Evolutionary conservation across 2,329 filamentous ascomycete species (phyloP), one percentile per base, ranked within the genome.

Genomic region (Calonectria fujianensis): DNA sequence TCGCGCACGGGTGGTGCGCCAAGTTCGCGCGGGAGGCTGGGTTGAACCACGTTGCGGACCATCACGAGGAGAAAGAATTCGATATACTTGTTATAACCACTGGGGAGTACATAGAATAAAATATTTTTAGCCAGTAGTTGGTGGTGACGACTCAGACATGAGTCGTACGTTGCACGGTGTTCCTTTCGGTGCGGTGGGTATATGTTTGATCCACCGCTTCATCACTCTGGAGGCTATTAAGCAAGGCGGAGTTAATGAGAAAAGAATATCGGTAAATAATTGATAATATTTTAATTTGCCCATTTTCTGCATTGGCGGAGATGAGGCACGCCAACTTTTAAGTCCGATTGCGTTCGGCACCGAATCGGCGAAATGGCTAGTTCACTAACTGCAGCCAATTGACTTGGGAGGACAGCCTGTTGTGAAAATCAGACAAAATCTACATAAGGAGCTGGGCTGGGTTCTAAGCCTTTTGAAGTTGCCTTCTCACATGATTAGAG

Each of bases 51-150:
- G 29, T 65, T 31, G 73, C 69, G 3, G 64, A 74, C 13, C 5
- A 35, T 39, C 61, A 74, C 16, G 68, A 74, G 2, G 73, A 74
- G 24, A 72, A 35, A 11, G 73, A 74, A 24, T 74, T 68, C 64
- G 63, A 74, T 18, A 74, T 74, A 50, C 69, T 74, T 31, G 54
- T 74, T 39, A 54, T 52, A 50, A 74, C 73, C 0, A 74, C 73
- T 10, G 73, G 73, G 27, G 73, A 74, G 48, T 74, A 35, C 39
- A 41, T 39, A 24, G 69, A 41, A 64, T 69, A 41, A 72, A 32
- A 31, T 45, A 24, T 10, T 35, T 64, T 61, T 16, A 24, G 45
- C 45, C 10, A n/a, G 45, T 6, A 13, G 3, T n/a, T 13, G 20
- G n/a, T 24, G 45, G 5, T 48, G 45, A 6, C n/a, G 45, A 24